These are phyloP conservation scores for Coffea canephora DNA, from an alignment of 257 asterid genomes.

Conservation along the genomic window DNA sequence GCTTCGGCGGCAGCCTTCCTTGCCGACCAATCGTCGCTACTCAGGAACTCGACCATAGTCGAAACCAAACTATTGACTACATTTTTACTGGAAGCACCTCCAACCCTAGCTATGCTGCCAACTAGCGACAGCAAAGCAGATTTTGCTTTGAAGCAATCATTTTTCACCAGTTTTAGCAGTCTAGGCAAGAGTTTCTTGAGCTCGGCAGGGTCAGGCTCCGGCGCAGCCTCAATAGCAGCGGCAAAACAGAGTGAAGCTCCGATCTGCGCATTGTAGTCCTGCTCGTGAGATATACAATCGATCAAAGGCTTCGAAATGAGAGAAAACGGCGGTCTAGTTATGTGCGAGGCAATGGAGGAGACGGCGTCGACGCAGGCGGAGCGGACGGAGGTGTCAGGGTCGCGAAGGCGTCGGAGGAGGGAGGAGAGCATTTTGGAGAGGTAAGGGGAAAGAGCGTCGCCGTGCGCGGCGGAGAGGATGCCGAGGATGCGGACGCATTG, in stretches of 20 bases:
- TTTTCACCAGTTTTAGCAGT: slow-evolving; percentile 54
- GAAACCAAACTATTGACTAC: slow-evolving; percentile 41
- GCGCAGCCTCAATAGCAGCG: slow-evolving; percentile 76
- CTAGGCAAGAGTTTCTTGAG: slow-evolving; percentile 57
- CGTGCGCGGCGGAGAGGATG: slow-evolving; percentile 66
- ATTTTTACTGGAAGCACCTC: slow-evolving; percentile 45
- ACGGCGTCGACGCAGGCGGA: slow-evolving; percentile 76
- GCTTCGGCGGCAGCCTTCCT: slow-evolving; percentile 88
- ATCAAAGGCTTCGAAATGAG: slow-evolving; percentile 56
- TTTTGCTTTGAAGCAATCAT: slow-evolving; percentile 63
- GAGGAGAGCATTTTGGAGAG: slow-evolving; percentile 56
- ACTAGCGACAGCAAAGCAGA: slow-evolving; percentile 49
- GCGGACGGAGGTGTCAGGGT: slow-evolving; percentile 74
- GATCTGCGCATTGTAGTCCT: slow-evolving; percentile 69
- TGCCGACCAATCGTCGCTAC: slow-evolving; percentile 78
- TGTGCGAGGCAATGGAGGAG: slow-evolving; percentile 54
- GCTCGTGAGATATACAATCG: slow-evolving; percentile 70
- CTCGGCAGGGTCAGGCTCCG: slow-evolving; percentile 61
- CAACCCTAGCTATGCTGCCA: slow-evolving; percentile 50
- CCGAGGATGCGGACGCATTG: slow-evolving; percentile 71
- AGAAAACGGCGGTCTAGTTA: slow-evolving; percentile 56
- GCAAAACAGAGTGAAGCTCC: slow-evolving; percentile 78
- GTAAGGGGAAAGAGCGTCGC: slow-evolving; percentile 71
- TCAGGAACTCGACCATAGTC: slow-evolving; percentile 51
- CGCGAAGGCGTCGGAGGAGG: slow-evolving; percentile 84